Percentiles rank a stretch among this genome's conserved stretches.
Conservation (phyloP, 2,329 filamentous ascomycete species). For the Arthrobotrys sinensis region DNA sequence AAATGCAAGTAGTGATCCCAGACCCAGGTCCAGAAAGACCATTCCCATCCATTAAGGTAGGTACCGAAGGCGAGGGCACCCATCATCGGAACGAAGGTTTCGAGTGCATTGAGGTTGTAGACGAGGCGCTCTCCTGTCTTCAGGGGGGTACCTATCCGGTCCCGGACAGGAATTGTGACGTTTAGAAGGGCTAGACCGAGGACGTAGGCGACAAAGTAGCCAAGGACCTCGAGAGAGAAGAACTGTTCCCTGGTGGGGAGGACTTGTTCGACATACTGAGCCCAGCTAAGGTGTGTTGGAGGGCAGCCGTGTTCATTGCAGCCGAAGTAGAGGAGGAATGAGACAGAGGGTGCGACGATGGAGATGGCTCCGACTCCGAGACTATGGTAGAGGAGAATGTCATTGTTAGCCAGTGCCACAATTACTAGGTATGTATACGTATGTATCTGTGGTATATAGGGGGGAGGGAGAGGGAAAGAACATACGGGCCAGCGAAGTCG, state of each 20-base stretch:
- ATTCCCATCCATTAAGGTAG: conserved; percentile 80
- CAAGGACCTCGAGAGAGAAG: conserved; percentile 82
- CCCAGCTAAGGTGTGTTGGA: conserved; percentile 81
- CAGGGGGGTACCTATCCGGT: conserved; percentile 79
- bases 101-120: conserved; percentile 67
- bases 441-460: conserved; percentile 1
- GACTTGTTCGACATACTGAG: conserved; percentile 77
- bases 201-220: conserved; percentile 81
- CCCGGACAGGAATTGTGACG: conserved; percentile 79
- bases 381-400: conserved; percentile 68
- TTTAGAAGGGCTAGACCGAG: conserved; percentile 75
- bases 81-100: conserved; percentile 75
- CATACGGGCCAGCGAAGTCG: conserved; percentile 71
- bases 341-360: conserved; percentile 82
- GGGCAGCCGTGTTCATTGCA: conserved; percentile 97
- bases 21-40: conserved; percentile 92
- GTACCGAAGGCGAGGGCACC: conserved; percentile 81
- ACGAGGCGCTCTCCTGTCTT: conserved; percentile 62
- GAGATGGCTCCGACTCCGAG: conserved; percentile 83
- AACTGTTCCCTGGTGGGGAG: conserved; percentile 73
- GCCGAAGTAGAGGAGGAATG: conserved; percentile 84
- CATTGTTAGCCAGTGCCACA: not conserved
- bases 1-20: conserved; percentile 91
- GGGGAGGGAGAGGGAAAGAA: not conserved
- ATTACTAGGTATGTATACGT: conserved; percentile 50